phyloP scores from a whole-genome alignment of 176 grass and related monocot species.

The Oryza glaberrima region DNA sequence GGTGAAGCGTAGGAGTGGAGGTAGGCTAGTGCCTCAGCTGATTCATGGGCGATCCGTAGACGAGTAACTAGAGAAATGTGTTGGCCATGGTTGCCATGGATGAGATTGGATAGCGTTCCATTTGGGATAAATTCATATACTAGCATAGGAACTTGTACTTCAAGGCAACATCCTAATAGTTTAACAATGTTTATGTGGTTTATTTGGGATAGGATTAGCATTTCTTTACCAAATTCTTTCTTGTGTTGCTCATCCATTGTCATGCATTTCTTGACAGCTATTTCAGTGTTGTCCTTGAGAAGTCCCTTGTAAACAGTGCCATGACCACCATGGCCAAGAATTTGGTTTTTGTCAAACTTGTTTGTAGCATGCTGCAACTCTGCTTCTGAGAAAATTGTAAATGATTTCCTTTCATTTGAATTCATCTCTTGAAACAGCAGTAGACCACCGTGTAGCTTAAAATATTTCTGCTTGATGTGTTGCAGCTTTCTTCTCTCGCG shows the following conservation, averaged over 20 bases:
- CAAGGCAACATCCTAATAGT: not conserved
- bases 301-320: constrained; percentile 9
- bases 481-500: not conserved
- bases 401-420: not conserved
- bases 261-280: constrained; percentile 20
- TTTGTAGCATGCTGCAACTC: not conserved
- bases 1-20: not conserved
- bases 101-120: not conserved
- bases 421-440: not conserved
- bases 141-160: not conserved
- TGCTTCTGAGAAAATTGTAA: constrained; percentile 2
- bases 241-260: not conserved
- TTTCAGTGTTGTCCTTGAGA: not conserved
- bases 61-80: not conserved
- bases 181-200: not conserved
- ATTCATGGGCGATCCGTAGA: not conserved
- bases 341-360: constrained; percentile 1
- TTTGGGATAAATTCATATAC: constrained; percentile 18
- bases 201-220: not conserved
- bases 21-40: not conserved
- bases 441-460: not conserved
- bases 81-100: not conserved
- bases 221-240: constrained; percentile 7
- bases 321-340: constrained; percentile 10
- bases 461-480: not conserved